Percentiles rank a stretch among this genome's conserved stretches.
Evolutionary conservation across 768 basidiomycete genomes (phyloP).

Genomic region (Zangia roseola): DNA sequence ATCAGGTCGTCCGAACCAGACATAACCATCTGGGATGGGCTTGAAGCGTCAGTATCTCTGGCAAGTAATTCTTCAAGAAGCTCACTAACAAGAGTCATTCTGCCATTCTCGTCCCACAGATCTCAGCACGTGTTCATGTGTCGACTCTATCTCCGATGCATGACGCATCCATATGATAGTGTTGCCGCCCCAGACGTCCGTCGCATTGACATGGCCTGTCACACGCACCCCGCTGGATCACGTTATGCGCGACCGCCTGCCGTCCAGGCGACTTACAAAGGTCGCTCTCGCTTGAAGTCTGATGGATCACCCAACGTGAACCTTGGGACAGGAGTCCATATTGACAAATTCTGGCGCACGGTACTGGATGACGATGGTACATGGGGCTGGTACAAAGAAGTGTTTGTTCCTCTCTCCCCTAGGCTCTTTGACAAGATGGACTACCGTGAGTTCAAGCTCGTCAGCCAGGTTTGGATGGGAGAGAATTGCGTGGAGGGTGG

Average conservation of each 20-base stretch:
- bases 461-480: constrained; percentile 37
- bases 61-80: not conserved
- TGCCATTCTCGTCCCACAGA: constrained; percentile 10
- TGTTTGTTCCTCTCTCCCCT: constrained; percentile 49
- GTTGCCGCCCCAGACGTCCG: constrained; percentile 8
- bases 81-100: not conserved
- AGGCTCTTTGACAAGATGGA: constrained; percentile 47
- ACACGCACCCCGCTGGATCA: constrained; percentile 8
- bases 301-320: not conserved
- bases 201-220: constrained; percentile 22
- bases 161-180: constrained; percentile 6
- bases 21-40: constrained; percentile 28
- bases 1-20: constrained; percentile 13
- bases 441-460: constrained; percentile 42
- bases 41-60: constrained; percentile 14
- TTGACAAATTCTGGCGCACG: constrained; percentile 22
- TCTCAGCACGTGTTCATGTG: constrained; percentile 20
- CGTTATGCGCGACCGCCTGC: constrained; percentile 1
- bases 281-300: not conserved
- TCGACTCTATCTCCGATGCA: constrained; percentile 24
- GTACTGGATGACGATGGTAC: constrained; percentile 12
- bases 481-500: constrained; percentile 23
- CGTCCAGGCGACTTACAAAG: constrained; percentile 17
- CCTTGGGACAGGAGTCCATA: constrained; percentile 18
- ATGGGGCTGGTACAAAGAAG: constrained; percentile 36